Percentiles rank a stretch among this genome's conserved stretches.
Evolutionary conservation across 129 eudicot species (phyloP).

Genomic region (Arctium lappa): DNA sequence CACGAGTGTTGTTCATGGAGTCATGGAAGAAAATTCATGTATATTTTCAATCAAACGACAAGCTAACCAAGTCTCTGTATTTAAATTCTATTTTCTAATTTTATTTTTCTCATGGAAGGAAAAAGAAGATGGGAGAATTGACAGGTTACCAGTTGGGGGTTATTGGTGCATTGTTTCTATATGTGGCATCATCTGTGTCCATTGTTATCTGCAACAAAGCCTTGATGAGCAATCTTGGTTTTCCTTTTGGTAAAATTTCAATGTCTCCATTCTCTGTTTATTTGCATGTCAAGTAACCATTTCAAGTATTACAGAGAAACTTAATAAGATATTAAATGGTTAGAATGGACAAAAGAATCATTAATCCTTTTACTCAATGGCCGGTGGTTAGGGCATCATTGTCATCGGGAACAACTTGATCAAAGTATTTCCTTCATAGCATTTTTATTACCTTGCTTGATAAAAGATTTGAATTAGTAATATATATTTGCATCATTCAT

Average conservation of each 20-base stretch:
- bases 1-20: no score
- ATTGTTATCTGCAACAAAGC: constrained; percentile 98
- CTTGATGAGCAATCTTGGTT: constrained; percentile 93
- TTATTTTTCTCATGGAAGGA: not conserved
- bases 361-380: not conserved
- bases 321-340: not conserved
- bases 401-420: constrained; percentile 22
- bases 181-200: constrained; percentile 95
- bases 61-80: not conserved
- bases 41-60: not conserved
- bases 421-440: not conserved
- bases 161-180: constrained; percentile 83
- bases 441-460: not conserved
- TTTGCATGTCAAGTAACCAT: constrained; percentile 21
- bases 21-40: not conserved
- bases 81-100: not conserved
- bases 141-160: constrained; percentile 77
- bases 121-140: constrained; percentile 74
- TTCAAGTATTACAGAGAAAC: not conserved
- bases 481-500: not conserved
- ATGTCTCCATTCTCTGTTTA: not conserved
- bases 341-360: not conserved
- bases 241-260: constrained; percentile 65
- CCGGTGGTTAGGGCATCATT: constrained; percentile 21
- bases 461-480: not conserved